Base-by-base conservation (phyloP, 2,329 filamentous ascomycete genomes). In the Canariomyces notabilis region DNA sequence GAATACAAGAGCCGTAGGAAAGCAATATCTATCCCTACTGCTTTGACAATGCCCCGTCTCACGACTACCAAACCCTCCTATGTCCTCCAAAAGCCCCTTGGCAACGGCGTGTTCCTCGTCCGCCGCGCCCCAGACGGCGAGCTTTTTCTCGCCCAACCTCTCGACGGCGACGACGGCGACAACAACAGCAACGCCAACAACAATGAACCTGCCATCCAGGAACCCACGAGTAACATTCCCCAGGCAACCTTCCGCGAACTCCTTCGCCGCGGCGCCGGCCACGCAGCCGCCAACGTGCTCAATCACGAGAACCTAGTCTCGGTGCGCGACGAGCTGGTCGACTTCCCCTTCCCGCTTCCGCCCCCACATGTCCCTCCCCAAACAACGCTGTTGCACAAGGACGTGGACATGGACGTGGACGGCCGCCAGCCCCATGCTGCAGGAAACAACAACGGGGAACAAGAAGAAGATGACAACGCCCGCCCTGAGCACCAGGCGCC, bases 301-400 rank as follows among this genome's bases (percentile, higher is more conserved):
- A 72, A 74, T 51, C 74, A 77, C 52, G 69, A 73, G 49, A 75
- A 77, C 54, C 57, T 77, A 16, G 58, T 77, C 46, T 72, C 65
- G 3, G 51, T 75, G 33, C 60, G 64, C 22, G 69, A 70, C 37
- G 60, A 60, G n/a, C 60, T 71, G 6, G 39, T 50, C 21, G 33
- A 39, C 11, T 26, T 38, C 7, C 37, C 45, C 14, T 49, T 14
- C 22, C 36, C 16, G 14, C 37, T 22, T 7, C 16, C 9, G 2
- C 15, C 12, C 42, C 5, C 19, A n/a, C n/a, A n/a, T n/a, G n/a
- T n/a, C n/a, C n/a, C n/a, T n/a, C n/a, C n/a, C n/a, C n/a, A n/a
- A n/a, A n/a, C n/a, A n/a, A n/a, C n/a, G n/a, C n/a, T n/a, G n/a
- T n/a, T n/a, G n/a, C n/a, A n/a, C n/a, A n/a, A n/a, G n/a, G n/a